Percentiles rank a stretch among this genome's conserved stretches.
Conservation (phyloP, 345 rosid genomes). For the Moricandia arvensis region DNA sequence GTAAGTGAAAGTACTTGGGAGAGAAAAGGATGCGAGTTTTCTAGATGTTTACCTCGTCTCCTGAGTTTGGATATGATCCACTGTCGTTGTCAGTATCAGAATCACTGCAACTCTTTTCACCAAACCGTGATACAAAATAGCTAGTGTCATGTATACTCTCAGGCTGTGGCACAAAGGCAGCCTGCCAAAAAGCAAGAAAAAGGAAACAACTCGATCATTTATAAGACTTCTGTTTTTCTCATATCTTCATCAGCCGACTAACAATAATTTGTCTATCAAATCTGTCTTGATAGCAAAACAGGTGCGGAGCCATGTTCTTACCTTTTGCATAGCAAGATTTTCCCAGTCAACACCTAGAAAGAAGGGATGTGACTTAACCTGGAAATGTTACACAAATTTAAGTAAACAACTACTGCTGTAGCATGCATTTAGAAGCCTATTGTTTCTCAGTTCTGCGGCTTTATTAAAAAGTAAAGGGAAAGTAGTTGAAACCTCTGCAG, state of each 20-base stretch:
- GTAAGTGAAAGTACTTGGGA: neutral
- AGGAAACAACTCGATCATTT: neutral
- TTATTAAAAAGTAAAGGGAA: slow-evolving; percentile 19
- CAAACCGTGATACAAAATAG: slow-evolving; percentile 66
- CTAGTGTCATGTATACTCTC: slow-evolving; percentile 72
- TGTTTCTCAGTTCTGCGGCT: neutral
- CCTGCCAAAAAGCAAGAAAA: slow-evolving; percentile 39
- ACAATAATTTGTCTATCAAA: neutral
- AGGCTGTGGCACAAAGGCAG: slow-evolving; percentile 72
- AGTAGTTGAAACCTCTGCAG: slow-evolving; percentile 53
- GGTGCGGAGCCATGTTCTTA: slow-evolving; percentile 9
- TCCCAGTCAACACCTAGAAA: slow-evolving; percentile 76
- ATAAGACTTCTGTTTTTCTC: neutral
- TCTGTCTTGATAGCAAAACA: neutral
- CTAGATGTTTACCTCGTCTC: slow-evolving; percentile 54
- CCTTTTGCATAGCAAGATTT: slow-evolving; percentile 68
- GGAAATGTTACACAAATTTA: slow-evolving; percentile 13
- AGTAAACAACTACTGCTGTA: slow-evolving; percentile 1
- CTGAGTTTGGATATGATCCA: slow-evolving; percentile 43
- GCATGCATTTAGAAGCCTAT: neutral
- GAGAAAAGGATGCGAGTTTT: neutral
- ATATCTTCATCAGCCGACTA: neutral
- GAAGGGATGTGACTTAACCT: slow-evolving; percentile 72
- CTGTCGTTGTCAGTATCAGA: slow-evolving; percentile 39
- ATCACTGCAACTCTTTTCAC: slow-evolving; percentile 44